Evolutionary conservation across 768 basidiomycete species (phyloP).

Genomic region (Mycena kentingensis): DNA sequence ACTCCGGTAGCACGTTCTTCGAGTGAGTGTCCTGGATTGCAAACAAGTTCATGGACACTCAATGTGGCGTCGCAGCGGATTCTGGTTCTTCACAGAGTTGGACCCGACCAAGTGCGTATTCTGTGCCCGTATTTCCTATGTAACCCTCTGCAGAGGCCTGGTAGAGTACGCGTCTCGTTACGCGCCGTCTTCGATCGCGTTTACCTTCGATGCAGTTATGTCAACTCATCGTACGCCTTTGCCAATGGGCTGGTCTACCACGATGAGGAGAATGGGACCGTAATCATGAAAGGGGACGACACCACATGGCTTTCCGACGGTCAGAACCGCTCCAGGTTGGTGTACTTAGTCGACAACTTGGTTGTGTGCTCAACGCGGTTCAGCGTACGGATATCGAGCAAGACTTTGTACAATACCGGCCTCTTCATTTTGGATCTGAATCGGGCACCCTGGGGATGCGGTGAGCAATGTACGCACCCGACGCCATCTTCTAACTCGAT

Average conservation of each 20-base stretch:
- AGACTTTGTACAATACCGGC: constrained; percentile 67
- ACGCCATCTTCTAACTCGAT: constrained; percentile 1
- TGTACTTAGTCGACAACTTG: neutral
- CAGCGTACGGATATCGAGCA: constrained; percentile 78
- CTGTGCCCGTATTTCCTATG: constrained; percentile 12
- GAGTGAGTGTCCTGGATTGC: constrained; percentile 47
- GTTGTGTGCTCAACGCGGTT: neutral
- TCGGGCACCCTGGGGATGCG: constrained; percentile 88
- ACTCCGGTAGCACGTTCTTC: constrained; percentile 68
- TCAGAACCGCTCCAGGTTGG: constrained; percentile 61
- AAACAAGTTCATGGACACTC: neutral
- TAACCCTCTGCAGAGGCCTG: constrained; percentile 51
- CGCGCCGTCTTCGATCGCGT: constrained; percentile 18
- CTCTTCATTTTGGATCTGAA: constrained; percentile 84
- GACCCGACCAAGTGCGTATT: constrained; percentile 76
- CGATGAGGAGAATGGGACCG: constrained; percentile 55
- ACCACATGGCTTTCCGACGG: constrained; percentile 56
- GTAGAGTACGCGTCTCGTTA: constrained; percentile 58
- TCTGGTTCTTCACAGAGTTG: constrained; percentile 55
- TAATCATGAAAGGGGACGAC: constrained; percentile 79
- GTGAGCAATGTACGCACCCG: constrained; percentile 33
- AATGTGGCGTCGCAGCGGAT: constrained; percentile 42
- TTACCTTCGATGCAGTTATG: constrained; percentile 49
- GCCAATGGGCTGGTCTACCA: constrained; percentile 51
- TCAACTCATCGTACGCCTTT: constrained; percentile 57